Base-by-base conservation (phyloP, 2,329 filamentous ascomycete genomes). In the Myriosclerotinia duriaeana region DNA sequence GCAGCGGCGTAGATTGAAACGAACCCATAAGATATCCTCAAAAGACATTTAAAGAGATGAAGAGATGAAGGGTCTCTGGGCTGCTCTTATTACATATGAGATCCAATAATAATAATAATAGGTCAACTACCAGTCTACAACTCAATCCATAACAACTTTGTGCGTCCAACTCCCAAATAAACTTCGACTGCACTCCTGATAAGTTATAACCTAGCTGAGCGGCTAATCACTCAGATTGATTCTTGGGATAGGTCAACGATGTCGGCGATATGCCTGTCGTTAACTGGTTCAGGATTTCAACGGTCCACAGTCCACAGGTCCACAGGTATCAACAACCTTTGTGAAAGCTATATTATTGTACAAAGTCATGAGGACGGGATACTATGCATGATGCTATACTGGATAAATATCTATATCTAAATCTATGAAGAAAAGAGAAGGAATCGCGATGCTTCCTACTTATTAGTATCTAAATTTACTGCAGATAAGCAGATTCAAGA, bases 1-100 rank as follows among this genome's bases (percentile, higher is more conserved):
- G 40, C 40, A 46, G 42, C 30, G 42, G 56, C 56, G 56, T 36
- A 5, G 42, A 48, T 17, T 22, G 55, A 59, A 59, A 40, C 55
- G 55, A 46, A 36, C 46, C 40, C 30, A 46, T 44, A 34, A 59
- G 3, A 59, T 20, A 12, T 26, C 46, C 7, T 59, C 40, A 34
- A n/a, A 58, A 20, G 55, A 20, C 40, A 20, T 44, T 12, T 58
- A 15, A n/a, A 30, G 55, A 46, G 40, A 46, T 59, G 55, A 44
- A 34, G 22, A 46, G 55, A 46, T 59, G 40, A 38, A 38, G 36
- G n/a, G n/a, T n/a, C n/a, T n/a, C n/a, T n/a, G n/a, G n/a, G n/a
- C n/a, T n/a, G n/a, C n/a, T n/a, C n/a, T n/a, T n/a, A n/a, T n/a
- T n/a, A n/a, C n/a, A n/a, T n/a, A n/a, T n/a, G n/a, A n/a, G n/a